Evolutionary conservation across 768 basidiomycete genomes (phyloP).

Genomic region (Mrakia blollopis): DNA sequence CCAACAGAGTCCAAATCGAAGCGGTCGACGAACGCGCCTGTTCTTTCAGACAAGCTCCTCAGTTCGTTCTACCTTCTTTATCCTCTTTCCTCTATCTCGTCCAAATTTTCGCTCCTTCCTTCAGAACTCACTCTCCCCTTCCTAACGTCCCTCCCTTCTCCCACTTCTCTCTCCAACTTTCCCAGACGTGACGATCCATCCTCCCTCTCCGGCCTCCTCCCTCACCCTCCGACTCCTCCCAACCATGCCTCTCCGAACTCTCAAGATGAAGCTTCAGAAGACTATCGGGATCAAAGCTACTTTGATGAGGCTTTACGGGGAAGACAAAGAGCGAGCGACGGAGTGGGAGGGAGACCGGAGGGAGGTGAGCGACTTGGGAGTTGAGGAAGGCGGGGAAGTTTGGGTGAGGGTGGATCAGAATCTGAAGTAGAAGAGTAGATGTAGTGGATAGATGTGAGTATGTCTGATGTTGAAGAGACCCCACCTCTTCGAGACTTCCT

Average conservation of each 20-base stretch:
- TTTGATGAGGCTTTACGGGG: background rate
- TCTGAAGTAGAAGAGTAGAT: background rate
- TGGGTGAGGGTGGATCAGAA: background rate
- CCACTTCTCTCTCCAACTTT: background rate
- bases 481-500: too few species aligned
- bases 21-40: background rate
- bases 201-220: background rate
- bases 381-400: background rate
- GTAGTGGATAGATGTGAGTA: background rate
- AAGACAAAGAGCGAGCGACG: background rate
- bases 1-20: background rate
- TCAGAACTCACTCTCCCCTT: background rate
- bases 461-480: too few species aligned
- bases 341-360: slow-evolving; percentile 12
- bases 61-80: background rate
- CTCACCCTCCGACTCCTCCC: slow-evolving; percentile 17
- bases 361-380: slow-evolving; percentile 5
- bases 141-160: background rate
- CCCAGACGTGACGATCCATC: slow-evolving; percentile 8
- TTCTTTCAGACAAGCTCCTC: slow-evolving; percentile 20
- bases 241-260: slow-evolving; percentile 16
- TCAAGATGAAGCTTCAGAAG: slow-evolving; percentile 25
- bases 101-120: too few species aligned
- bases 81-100: background rate
- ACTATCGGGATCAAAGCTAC: slow-evolving; percentile 14